phyloP scores from a whole-genome alignment of 176 grass and related monocot species.

The Bromus sterilis region DNA sequence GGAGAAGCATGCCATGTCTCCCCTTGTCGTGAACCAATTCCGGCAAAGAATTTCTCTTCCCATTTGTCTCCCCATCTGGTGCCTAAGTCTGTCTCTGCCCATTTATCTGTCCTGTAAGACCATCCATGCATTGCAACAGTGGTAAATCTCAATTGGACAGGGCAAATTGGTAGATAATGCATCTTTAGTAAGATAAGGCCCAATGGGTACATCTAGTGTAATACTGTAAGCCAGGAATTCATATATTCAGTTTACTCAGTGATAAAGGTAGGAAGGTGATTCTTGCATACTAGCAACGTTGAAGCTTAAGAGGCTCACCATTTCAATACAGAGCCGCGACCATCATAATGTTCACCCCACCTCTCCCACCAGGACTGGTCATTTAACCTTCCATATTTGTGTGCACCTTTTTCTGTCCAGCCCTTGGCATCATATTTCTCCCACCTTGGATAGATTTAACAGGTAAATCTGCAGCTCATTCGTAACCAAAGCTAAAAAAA shows the following conservation, averaged over 20 bases:
- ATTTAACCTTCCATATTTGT: constrained; percentile 93
- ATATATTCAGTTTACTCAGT: background rate
- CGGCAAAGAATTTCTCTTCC: constrained; percentile 94
- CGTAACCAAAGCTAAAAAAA: constrained; percentile 5
- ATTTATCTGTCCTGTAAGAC: constrained; percentile 92
- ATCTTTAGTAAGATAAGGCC: background rate
- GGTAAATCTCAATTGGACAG: constrained; percentile 11
- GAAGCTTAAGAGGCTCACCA: constrained; percentile 49
- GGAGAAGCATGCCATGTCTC: constrained; percentile 98
- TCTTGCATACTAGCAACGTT: background rate
- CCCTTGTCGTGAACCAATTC: constrained; percentile 96
- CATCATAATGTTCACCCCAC: constrained; percentile 97
- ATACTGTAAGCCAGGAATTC: background rate
- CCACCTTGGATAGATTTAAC: constrained; percentile 54
- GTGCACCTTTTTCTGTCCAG: constrained; percentile 95
- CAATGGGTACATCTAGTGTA: background rate
- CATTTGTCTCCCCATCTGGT: constrained; percentile 99
- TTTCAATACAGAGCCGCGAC: constrained; percentile 88
- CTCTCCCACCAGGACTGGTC: constrained; percentile 99
- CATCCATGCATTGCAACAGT: constrained; percentile 42
- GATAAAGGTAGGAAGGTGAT: background rate
- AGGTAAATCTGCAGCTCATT: background rate
- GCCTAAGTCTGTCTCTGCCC: constrained; percentile 90
- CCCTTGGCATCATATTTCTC: constrained; percentile 99
- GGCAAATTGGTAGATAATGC: background rate